These are phyloP conservation scores for Astrothelium macrocarpum DNA, from an alignment of 495 filamentous ascomycete genomes.

Conservation along the genomic window DNA sequence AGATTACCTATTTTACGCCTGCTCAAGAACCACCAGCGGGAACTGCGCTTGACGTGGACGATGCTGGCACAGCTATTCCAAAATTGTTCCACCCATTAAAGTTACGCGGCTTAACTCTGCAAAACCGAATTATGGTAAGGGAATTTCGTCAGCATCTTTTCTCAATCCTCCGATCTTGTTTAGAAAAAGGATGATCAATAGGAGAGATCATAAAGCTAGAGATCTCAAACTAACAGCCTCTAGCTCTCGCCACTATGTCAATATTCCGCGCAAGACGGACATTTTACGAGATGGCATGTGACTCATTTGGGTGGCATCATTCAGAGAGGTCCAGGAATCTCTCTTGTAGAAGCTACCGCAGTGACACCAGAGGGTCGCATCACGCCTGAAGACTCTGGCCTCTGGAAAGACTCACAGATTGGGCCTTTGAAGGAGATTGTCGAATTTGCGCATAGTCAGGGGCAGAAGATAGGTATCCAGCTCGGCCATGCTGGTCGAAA, in stretches of 20 bases:
- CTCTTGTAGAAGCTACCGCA: constrained; percentile 64
- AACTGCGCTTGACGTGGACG: constrained; percentile 52
- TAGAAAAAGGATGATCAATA: too few relatives aligned
- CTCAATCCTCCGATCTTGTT: too few relatives aligned
- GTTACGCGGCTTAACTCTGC: constrained; percentile 22
- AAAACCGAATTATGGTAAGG: constrained; percentile 23
- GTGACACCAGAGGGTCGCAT: constrained; percentile 67
- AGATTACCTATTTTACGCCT: constrained; percentile 59
- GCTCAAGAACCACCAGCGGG: constrained; percentile 54
- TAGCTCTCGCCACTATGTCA: constrained; percentile 23
- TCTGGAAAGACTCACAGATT: constrained; percentile 70
- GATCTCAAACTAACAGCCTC: background rate
- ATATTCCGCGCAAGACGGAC: constrained; percentile 22
- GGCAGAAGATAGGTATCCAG: constrained; percentile 64
- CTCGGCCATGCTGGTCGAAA: constrained; percentile 72
- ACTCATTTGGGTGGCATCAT: constrained; percentile 24
- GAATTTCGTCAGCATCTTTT: background rate
- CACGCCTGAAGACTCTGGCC: constrained; percentile 58
- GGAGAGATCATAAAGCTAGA: too few relatives aligned
- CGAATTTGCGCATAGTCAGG: constrained; percentile 62
- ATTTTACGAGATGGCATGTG: constrained; percentile 20
- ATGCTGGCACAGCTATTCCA: constrained; percentile 44
- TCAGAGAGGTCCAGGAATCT: constrained; percentile 48
- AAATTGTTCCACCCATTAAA: constrained; percentile 52
- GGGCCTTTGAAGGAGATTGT: constrained; percentile 49